Percentiles rank a stretch among this genome's conserved stretches.
Evolutionary conservation across 768 basidiomycete genomes (phyloP).

Genomic region (Crepidotus variabilis): DNA sequence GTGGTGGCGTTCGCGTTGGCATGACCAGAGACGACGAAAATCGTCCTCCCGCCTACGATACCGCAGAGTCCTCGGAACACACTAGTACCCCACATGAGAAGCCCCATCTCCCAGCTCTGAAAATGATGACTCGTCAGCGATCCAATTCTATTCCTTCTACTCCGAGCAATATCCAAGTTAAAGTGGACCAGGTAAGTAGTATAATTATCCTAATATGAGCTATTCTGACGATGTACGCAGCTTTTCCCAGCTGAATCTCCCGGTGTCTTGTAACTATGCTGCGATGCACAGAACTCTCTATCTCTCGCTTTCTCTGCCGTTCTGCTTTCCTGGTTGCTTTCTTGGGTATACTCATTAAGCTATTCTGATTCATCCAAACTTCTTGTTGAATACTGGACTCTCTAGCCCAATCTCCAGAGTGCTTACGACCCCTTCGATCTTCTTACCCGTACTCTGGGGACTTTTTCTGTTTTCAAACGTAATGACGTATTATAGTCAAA

Average conservation of each 20-base stretch:
- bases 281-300: background rate
- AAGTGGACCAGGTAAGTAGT: slow-evolving; percentile 25
- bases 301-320: background rate
- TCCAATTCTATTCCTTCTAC: slow-evolving; percentile 33
- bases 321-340: background rate
- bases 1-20: slow-evolving; percentile 71
- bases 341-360: background rate
- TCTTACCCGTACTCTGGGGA: slow-evolving; percentile 16
- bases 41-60: slow-evolving; percentile 4
- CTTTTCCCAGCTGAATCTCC: slow-evolving; percentile 41
- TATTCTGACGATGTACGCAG: slow-evolving; percentile 14
- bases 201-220: background rate
- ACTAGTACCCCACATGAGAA: slow-evolving; percentile 3
- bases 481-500: background rate
- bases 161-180: slow-evolving; percentile 24
- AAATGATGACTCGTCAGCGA: slow-evolving; percentile 23
- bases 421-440: slow-evolving; percentile 24
- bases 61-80: slow-evolving; percentile 1
- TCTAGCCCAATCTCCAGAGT: slow-evolving; percentile 12
- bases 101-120: slow-evolving; percentile 12
- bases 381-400: background rate
- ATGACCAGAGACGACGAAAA: slow-evolving; percentile 20
- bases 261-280: slow-evolving; percentile 25
- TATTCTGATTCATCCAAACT: background rate
- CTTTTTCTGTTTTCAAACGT: slow-evolving; percentile 6